Conservation (phyloP, 2,329 filamentous ascomycete species). For the Xylariales sp. region DNA sequence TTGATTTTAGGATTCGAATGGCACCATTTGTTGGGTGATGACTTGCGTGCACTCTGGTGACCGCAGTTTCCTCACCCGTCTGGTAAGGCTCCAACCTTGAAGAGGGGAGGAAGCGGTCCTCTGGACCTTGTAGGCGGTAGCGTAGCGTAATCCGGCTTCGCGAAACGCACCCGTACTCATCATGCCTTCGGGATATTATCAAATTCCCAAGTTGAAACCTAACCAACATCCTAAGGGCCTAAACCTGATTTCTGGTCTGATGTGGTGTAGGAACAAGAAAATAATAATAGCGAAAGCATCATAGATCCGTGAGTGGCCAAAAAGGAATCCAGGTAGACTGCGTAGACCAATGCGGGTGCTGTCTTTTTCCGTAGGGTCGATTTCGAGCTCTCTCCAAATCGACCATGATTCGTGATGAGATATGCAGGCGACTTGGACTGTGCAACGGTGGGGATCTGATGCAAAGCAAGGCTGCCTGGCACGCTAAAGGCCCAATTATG, state of each 20-base stretch:
- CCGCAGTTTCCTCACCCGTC: neutral
- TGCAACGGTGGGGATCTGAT: constrained; percentile 21
- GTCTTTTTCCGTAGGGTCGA: constrained; percentile 1
- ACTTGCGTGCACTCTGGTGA: neutral
- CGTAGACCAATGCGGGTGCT: neutral
- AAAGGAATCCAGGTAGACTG: neutral
- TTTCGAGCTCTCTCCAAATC: constrained; percentile 11
- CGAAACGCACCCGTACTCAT: neutral
- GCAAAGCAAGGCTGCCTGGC: constrained; percentile 14
- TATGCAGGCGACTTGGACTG: constrained; percentile 1
- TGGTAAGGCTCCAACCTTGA: neutral
- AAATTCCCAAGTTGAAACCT: constrained; percentile 15
- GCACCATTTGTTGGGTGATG: neutral
- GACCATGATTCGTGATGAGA: constrained; percentile 24
- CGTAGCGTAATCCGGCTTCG: neutral
- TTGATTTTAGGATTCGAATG: constrained; percentile 7
- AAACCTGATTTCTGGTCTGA: neutral
- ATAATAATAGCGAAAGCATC: neutral
- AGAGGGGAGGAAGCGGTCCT: neutral
- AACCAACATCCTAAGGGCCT: neutral
- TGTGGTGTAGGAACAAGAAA: neutral
- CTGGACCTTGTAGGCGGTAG: neutral
- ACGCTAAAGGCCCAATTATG: constrained; percentile 15
- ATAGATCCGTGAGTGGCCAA: constrained; percentile 6
- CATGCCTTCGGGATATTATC: neutral